phyloP scores from a whole-genome alignment of 75 land plant species.

The Adiantum capillusveneris region DNA sequence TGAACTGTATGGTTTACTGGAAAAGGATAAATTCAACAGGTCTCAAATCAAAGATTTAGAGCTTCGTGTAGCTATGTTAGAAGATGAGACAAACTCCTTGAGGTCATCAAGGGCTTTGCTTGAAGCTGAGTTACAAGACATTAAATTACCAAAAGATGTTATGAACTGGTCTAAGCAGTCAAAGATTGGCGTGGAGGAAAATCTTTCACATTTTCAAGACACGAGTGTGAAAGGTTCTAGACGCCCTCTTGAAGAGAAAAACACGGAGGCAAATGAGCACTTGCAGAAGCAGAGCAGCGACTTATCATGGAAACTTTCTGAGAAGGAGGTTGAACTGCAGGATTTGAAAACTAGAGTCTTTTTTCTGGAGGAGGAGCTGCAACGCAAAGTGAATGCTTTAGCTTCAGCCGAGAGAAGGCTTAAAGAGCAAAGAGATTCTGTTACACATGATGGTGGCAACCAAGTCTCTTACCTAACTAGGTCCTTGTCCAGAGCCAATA shows the following conservation, averaged over 20 bases:
- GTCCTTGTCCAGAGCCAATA: neutral
- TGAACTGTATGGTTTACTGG: slow-evolving; percentile 9
- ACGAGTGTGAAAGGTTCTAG: too few species aligned
- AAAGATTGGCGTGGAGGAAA: neutral
- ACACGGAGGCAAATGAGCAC: too few species aligned
- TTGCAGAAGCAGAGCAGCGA: too few species aligned
- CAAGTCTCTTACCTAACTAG: neutral
- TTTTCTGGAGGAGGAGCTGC: slow-evolving; percentile 36
- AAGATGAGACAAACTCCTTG: neutral
- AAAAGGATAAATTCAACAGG: slow-evolving; percentile 5
- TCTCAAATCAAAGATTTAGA: neutral
- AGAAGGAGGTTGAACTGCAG: slow-evolving; percentile 14
- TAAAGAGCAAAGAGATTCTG: slow-evolving; percentile 21
- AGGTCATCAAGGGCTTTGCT: neutral
- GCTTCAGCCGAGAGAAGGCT: slow-evolving; percentile 32
- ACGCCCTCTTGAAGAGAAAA: too few species aligned
- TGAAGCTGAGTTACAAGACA: neutral
- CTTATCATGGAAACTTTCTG: slow-evolving; percentile 3
- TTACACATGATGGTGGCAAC: slow-evolving; percentile 14
- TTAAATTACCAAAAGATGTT: neutral
- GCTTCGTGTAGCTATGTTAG: neutral
- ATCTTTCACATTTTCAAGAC: neutral
- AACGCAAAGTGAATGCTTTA: slow-evolving; percentile 39
- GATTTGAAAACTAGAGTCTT: slow-evolving; percentile 39
- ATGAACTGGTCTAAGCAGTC: neutral